Evolutionary conservation across 2,329 filamentous ascomycete species (phyloP).

Genomic region (Phialemonium atrogriseum): DNA sequence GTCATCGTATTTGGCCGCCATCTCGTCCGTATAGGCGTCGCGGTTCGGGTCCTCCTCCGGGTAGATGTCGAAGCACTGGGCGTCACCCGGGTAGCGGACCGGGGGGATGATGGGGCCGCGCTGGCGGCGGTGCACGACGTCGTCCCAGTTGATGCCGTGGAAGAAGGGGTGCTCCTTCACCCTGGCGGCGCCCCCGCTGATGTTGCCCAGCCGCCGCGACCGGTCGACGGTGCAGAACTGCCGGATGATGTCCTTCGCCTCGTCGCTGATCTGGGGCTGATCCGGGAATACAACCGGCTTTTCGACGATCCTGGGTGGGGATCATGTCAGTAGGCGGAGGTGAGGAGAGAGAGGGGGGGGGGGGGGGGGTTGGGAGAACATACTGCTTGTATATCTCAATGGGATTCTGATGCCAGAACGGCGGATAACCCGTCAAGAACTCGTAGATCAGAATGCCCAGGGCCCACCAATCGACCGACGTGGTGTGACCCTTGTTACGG

Average conservation of each 20-base stretch:
- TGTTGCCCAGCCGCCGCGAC: constrained; percentile 69
- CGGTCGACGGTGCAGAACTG: constrained; percentile 73
- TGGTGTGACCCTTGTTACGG: constrained; percentile 68
- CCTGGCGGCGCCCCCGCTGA: constrained; percentile 61
- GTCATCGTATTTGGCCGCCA: constrained; percentile 60
- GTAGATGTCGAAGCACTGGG: constrained; percentile 75
- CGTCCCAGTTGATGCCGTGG: constrained; percentile 63
- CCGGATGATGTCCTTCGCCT: constrained; percentile 67
- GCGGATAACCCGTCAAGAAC: constrained; percentile 76
- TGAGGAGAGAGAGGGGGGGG: not conserved
- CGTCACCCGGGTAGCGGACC: constrained; percentile 62
- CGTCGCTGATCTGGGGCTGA: constrained; percentile 54
- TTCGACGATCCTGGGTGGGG: constrained; percentile 57
- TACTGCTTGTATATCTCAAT: constrained; percentile 80
- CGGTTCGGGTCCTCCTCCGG: constrained; percentile 63
- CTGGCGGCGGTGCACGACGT: constrained; percentile 54
- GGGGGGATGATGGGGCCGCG: constrained; percentile 70
- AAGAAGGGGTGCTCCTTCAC: constrained; percentile 77
- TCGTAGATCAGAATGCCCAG: constrained; percentile 78
- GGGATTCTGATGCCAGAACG: constrained; percentile 80
- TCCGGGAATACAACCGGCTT: constrained; percentile 68
- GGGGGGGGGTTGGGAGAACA: constrained; percentile 15
- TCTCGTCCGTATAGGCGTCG: constrained; percentile 60
- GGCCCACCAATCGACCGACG: constrained; percentile 82
- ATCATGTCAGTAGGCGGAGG: constrained; percentile 9